Evolutionary conservation across 441 rosid genomes (phyloP).

Genomic region (Hura crepitans): DNA sequence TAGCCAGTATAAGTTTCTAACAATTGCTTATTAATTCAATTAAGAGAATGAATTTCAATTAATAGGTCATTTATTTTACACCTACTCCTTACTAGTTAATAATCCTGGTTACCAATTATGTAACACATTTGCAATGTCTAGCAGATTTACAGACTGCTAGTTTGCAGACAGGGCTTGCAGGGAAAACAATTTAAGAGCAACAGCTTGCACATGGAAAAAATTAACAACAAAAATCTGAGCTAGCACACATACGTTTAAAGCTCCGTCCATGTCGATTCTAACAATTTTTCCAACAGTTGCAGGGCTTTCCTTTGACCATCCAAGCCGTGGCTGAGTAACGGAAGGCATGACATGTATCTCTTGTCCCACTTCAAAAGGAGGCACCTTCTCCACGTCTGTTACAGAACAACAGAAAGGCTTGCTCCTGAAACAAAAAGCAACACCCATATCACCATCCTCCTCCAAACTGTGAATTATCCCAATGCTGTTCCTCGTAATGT

Average conservation of each 20-base stretch:
- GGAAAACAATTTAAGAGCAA: no score
- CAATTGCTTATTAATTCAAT: neutral
- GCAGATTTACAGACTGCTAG: constrained; percentile 9
- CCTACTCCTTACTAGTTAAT: neutral
- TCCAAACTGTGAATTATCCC: constrained; percentile 95
- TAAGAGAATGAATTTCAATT: neutral
- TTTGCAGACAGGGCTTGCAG: constrained; percentile 5
- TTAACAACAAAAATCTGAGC: constrained; percentile 5
- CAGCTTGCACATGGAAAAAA: neutral
- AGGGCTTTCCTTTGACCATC: constrained; percentile 95
- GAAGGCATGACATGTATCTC: constrained; percentile 82
- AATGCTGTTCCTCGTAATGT: constrained; percentile 67
- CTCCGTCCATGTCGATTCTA: constrained; percentile 95
- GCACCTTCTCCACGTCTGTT: constrained; percentile 88
- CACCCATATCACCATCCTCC: constrained; percentile 90
- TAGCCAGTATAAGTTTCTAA: neutral
- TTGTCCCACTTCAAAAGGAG: constrained; percentile 86
- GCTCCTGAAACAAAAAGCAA: constrained; percentile 95
- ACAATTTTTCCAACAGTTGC: constrained; percentile 85
- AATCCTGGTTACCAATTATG: neutral
- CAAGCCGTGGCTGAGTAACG: constrained; percentile 85
- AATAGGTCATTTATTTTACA: neutral
- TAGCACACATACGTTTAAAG: constrained; percentile 70
- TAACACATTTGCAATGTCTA: neutral
- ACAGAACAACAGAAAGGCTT: constrained; percentile 90